A percentile compares a stretch with the other conserved stretches of the same genome.
Evolutionary conservation across 495 filamentous ascomycete genomes (phyloP).

Genomic region (Aspergillus saccharolyticus): DNA sequence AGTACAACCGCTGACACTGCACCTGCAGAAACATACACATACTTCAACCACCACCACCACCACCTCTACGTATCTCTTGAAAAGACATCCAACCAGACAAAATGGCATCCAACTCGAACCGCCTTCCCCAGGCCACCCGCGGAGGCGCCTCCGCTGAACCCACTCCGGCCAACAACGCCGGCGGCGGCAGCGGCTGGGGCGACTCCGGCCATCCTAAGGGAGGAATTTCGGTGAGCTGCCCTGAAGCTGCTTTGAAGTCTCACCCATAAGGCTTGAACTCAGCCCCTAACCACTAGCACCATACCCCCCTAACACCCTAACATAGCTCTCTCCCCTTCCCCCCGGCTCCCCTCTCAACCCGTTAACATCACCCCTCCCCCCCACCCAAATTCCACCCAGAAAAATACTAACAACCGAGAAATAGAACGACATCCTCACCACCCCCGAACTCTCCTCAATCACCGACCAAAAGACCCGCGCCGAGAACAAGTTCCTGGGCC

Average conservation of each 20-base stretch:
- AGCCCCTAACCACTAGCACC: too few species aligned
- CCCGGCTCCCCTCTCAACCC: not conserved
- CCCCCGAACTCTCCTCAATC: slow-evolving; percentile 28
- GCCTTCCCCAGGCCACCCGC: slow-evolving; percentile 15
- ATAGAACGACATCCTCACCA: slow-evolving; percentile 25
- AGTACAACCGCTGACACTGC: too few species aligned
- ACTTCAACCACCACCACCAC: not conserved
- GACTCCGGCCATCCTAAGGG: not conserved
- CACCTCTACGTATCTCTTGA: not conserved
- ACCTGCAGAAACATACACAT: too few species aligned
- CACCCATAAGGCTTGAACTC: too few species aligned
- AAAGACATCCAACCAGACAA: not conserved
- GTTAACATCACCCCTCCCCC: not conserved
- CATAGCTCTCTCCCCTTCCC: not conserved
- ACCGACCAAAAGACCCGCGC: slow-evolving; percentile 31
- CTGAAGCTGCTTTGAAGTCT: too few species aligned
- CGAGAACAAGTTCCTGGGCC: slow-evolving; percentile 19
- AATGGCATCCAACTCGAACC: slow-evolving; percentile 15
- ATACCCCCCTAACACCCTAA: too few species aligned
- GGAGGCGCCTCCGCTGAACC: slow-evolving; percentile 28
- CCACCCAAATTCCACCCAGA: not conserved
- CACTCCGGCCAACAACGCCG: slow-evolving; percentile 33
- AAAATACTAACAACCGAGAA: too few species aligned
- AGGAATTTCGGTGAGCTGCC: not conserved
- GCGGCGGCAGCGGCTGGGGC: slow-evolving; percentile 4